Conservation (phyloP, 2,329 filamentous ascomycete genomes). For the Cadophora sp. region DNA sequence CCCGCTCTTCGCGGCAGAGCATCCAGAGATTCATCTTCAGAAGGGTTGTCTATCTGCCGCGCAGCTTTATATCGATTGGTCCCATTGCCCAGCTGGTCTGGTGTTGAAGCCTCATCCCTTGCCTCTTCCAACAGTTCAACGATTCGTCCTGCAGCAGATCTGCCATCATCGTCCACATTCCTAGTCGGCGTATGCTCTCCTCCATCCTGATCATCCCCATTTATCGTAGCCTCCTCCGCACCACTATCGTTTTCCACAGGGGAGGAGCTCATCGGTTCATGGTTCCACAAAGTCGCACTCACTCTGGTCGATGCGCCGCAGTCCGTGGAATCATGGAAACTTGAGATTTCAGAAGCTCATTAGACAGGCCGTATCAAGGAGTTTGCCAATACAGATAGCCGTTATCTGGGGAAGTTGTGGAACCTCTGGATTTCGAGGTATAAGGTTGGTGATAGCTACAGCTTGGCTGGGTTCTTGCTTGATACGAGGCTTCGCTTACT, state of each 20-base stretch:
- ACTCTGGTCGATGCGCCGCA: constrained; percentile 38
- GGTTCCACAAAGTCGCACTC: constrained; percentile 34
- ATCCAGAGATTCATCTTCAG: constrained; percentile 61
- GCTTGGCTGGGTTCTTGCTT: constrained; percentile 19
- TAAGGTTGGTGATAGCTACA: constrained; percentile 23
- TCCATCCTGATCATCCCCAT: constrained; percentile 42
- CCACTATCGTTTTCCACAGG: constrained; percentile 66
- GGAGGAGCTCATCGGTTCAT: constrained; percentile 69
- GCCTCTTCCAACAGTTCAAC: constrained; percentile 41
- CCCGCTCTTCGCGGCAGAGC: constrained; percentile 60
- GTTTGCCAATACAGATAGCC: neutral
- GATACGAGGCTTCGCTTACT: constrained; percentile 28
- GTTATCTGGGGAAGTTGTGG: neutral
- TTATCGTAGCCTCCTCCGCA: constrained; percentile 59
- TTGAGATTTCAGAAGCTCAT: constrained; percentile 34
- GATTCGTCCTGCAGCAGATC: constrained; percentile 32
- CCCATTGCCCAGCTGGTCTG: constrained; percentile 45
- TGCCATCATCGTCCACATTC: constrained; percentile 47
- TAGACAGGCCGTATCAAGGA: constrained; percentile 1
- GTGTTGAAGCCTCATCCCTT: constrained; percentile 36
- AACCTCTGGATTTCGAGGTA: constrained; percentile 14
- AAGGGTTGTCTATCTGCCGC: constrained; percentile 52
- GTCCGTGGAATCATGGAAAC: constrained; percentile 35
- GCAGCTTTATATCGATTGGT: constrained; percentile 41
- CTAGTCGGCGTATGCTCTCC: constrained; percentile 53